Evolutionary conservation across 2,329 filamentous ascomycete species (phyloP), one percentile per base, ranked within the genome.

Genomic region (Torrubiella hemipterigena): DNA sequence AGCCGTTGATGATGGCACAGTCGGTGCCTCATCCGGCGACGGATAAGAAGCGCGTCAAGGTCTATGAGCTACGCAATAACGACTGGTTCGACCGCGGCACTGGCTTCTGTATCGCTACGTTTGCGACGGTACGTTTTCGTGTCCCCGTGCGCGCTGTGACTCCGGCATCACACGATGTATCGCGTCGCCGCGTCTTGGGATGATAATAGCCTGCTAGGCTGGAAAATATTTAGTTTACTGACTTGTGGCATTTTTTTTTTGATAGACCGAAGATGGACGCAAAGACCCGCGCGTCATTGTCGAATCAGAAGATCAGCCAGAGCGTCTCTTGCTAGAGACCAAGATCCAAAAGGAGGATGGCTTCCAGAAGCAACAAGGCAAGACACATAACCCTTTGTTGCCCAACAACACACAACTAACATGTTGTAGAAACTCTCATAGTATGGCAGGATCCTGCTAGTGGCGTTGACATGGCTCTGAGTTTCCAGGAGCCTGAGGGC

Each of bases 61-160:
- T 98, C 54, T 98, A 98, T 59, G 91, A 96, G 66, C 73, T 98
- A 49, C 85, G 84, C 57, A 86, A 94, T 62, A 94, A 93, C 69
- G 91, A 96, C 74, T 98, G 91, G 91, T 95, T 89, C 55, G 91
- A 98, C 61, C 73, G 89, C 50, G 91, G 91, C 42, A 98, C 91
- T 29, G 91, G 91, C 40, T 95, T 95, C 58, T 96, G 91, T 56
- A 83, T 76, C 37, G 86, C 87, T 29, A 70, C 77, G 42, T 73
- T 81, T 42, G 61, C 78, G 41, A 70, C 77, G 55, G 82, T 91
- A 73, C 55, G 81, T 55, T 30, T 35, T 38, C 19, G n/a, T n/a
- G n/a, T n/a, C n/a, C n/a, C n/a, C n/a, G n/a, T n/a, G n/a, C n/a
- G n/a, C n/a, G n/a, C n/a, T n/a, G n/a, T n/a, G n/a, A n/a, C n/a